Base-by-base conservation (phyloP, 257 asterid species). In the Leptodermis oblonga region DNA sequence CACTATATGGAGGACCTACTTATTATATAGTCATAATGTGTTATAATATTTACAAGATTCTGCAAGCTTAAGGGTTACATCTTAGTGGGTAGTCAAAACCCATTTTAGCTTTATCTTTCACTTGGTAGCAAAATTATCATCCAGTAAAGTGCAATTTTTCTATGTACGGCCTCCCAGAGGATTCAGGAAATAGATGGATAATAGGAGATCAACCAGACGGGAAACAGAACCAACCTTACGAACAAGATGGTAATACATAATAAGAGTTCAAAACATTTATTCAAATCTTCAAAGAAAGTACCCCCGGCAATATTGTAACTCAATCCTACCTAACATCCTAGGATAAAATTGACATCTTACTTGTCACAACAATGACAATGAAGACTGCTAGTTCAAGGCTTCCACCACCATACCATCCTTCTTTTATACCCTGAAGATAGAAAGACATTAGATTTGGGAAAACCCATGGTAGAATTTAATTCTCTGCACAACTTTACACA, bases 331-430 rank as follows among this genome's bases (percentile, higher is more conserved):
- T n/a, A 62, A 23, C 23, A 41, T 25, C 25, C 56, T 46, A 11
- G 2, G 31, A 43, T 3, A 53, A 54, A 68, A 8, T 23, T 10
- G 62, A 33, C 26, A 48, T 17, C 70, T 37, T 88, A 93, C 99
- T 89, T 81, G 99, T 93, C 69, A 93, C 89, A 49, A 85, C 68
- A 51, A 90, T 90, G 72, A 93, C 97, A 49, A 93, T 83, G 67
- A 93, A 62, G 74, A 93, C 97, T 23, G 99, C 99, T 77, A 93
- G 58, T 30, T 89, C 89, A 77, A 93, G 90, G 84, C 97, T 93
- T 78, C 99, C 99, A 74, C 99, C 99, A 82, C 90, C 99, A 79
- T 93, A 93, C 99, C 99, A 93, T 75, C 99, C 99, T 80, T 90
- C 94, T 86, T 87, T 83, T 64, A 88, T 85, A 71, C 99, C 99